Evolutionary conservation across 345 rosid genomes (phyloP).

Genomic region (Rhizophora apiculata): DNA sequence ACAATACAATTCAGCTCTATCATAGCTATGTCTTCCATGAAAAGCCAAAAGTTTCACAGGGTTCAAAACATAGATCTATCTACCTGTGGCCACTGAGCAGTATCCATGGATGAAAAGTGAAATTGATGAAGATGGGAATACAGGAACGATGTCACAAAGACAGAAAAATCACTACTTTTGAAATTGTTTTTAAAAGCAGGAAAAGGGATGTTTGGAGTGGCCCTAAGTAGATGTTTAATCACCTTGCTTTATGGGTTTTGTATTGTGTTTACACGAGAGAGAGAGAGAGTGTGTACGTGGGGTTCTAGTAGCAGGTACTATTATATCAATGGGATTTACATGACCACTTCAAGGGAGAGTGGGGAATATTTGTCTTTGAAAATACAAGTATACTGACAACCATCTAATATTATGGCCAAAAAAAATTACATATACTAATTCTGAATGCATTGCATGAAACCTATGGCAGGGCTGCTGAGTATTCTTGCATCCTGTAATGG

Average conservation of each 20-base stretch:
- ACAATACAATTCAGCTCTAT: not conserved
- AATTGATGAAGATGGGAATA: too few relatives aligned
- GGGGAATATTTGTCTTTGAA: slow-evolving; percentile 20
- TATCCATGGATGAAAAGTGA: slow-evolving; percentile 27
- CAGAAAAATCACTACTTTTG: not conserved
- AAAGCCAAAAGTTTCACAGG: slow-evolving; percentile 1
- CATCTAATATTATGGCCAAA: too few relatives aligned
- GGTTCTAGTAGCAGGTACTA: not conserved
- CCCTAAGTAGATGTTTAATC: not conserved
- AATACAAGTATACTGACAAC: not conserved
- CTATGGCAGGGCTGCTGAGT: too few relatives aligned
- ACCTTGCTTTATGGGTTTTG: slow-evolving; percentile 15
- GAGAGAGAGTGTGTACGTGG: not conserved
- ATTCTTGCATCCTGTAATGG: too few relatives aligned
- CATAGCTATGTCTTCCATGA: not conserved
- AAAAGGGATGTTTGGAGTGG: not conserved
- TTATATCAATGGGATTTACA: not conserved
- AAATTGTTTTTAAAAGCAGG: too few relatives aligned
- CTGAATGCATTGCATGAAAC: too few relatives aligned
- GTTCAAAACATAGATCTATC: slow-evolving; percentile 22
- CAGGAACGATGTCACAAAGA: not conserved
- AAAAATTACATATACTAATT: too few relatives aligned
- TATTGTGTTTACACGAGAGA: not conserved
- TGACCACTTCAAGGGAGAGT: not conserved
- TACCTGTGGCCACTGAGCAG: slow-evolving; percentile 98